Evolutionary conservation across 192 early-diverging fungal species (phyloP).

Genomic region (Fimicolochytrium jonesii): DNA sequence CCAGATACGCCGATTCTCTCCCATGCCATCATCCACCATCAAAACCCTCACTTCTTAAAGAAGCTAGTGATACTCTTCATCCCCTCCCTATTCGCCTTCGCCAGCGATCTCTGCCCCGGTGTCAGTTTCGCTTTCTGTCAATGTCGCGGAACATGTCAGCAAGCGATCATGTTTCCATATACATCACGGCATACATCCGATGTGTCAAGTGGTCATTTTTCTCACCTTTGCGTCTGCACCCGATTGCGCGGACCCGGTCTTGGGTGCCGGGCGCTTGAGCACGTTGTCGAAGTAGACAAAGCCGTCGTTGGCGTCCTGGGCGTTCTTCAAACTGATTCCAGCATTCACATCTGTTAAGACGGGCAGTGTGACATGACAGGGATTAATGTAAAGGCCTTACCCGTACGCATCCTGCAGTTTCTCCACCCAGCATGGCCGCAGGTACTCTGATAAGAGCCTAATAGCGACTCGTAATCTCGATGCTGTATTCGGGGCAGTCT

Average conservation of each 20-base stretch:
- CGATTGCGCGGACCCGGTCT: not conserved
- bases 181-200: not conserved
- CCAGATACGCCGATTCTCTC: no score
- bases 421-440: slow-evolving; percentile 6
- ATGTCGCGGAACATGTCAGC: not conserved
- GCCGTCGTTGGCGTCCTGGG: not conserved
- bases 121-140: slow-evolving; percentile 25
- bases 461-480: slow-evolving; percentile 9
- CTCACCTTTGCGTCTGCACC: slow-evolving; percentile 1
- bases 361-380: not conserved
- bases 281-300: slow-evolving; percentile 22
- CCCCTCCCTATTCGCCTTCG: slow-evolving; percentile 20
- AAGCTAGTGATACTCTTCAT: slow-evolving; percentile 28
- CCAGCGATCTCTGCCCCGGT: slow-evolving; percentile 3
- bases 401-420: slow-evolving; percentile 15
- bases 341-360: not conserved
- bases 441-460: slow-evolving; percentile 14
- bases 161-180: not conserved
- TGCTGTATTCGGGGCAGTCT: no score
- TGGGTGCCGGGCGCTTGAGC: slow-evolving; percentile 13
- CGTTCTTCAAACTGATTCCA: not conserved
- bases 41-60: no score
- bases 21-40: no score
- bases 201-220: not conserved
- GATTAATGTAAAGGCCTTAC: not conserved